Evolutionary conservation across 345 rosid species (phyloP).

Genomic region (thale cress (Arabidopsis thaliana)): DNA sequence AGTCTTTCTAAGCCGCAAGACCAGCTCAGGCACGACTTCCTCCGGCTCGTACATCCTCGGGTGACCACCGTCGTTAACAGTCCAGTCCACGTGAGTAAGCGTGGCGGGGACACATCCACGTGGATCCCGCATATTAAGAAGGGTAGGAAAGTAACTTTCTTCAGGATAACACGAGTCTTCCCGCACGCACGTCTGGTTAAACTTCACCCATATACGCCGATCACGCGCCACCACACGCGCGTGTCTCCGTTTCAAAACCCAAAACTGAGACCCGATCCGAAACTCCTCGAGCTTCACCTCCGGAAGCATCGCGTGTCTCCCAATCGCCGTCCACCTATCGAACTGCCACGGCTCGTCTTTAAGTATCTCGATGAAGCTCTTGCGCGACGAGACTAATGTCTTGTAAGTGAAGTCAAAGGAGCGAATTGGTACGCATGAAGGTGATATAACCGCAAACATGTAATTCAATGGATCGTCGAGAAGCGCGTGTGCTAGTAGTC

Average conservation of each 20-base stretch:
- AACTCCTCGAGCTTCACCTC: constrained; percentile 73
- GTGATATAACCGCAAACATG: constrained; percentile 75
- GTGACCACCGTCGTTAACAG: constrained; percentile 58
- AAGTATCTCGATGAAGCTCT: constrained; percentile 79
- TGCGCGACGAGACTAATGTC: constrained; percentile 47
- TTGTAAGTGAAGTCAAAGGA: constrained; percentile 65
- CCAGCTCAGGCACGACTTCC: constrained; percentile 64
- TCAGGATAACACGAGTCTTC: constrained; percentile 71
- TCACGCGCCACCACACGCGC: constrained; percentile 72
- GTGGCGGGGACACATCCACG: constrained; percentile 65
- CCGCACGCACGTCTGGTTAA: constrained; percentile 60
- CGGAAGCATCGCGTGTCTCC: constrained; percentile 68
- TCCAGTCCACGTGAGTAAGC: constrained; percentile 86
- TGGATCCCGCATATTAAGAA: constrained; percentile 63
- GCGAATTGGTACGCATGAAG: constrained; percentile 72
- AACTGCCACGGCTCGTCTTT: constrained; percentile 56
- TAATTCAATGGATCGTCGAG: constrained; percentile 59
- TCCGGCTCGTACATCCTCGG: constrained; percentile 58
- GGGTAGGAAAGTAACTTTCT: constrained; percentile 79
- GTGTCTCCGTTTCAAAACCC: constrained; percentile 74
- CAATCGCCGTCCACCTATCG: constrained; percentile 87
- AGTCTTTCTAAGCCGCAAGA: constrained; percentile 46
- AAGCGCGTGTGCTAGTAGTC: constrained; percentile 71
- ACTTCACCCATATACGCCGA: constrained; percentile 61
- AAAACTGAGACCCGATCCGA: constrained; percentile 85